These are phyloP conservation scores for Chrysopogon serrulatus DNA, from an alignment of 176 grass and related monocot species.

Conservation along the genomic window DNA sequence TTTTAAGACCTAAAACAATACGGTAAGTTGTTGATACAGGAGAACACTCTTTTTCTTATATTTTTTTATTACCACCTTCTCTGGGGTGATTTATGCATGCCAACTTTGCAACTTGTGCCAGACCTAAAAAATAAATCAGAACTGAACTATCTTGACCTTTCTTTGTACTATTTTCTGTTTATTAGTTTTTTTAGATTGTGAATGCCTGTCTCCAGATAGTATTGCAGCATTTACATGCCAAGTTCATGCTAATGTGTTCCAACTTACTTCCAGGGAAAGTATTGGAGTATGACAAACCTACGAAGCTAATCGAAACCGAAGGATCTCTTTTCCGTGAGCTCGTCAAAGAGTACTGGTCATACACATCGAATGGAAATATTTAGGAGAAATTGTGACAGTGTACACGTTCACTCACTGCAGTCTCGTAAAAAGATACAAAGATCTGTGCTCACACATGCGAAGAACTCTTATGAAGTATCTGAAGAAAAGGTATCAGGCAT, in stretches of 20 bases:
- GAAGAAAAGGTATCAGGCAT: neutral
- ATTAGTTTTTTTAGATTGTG: neutral
- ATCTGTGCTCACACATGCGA: neutral
- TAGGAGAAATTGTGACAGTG: neutral
- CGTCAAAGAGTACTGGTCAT: conserved; percentile 81
- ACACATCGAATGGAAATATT: conserved; percentile 12
- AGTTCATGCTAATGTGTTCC: neutral
- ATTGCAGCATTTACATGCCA: neutral
- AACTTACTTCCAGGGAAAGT: conserved; percentile 42
- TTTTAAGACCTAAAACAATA: no score
- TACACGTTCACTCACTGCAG: neutral
- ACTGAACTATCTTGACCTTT: neutral
- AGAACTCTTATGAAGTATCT: neutral
- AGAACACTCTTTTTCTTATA: neutral
- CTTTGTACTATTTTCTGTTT: neutral
- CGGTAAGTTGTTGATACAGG: neutral
- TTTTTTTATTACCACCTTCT: neutral
- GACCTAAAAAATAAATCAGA: neutral
- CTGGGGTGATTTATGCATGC: neutral
- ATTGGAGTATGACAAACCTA: conserved; percentile 65
- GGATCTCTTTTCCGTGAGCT: conserved; percentile 67
- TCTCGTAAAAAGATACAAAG: neutral
- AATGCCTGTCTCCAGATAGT: neutral
- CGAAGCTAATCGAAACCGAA: conserved; percentile 65
- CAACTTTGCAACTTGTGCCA: neutral